phyloP scores from a whole-genome alignment of 176 grass and related monocot genomes.

The Lolium rigidum region DNA sequence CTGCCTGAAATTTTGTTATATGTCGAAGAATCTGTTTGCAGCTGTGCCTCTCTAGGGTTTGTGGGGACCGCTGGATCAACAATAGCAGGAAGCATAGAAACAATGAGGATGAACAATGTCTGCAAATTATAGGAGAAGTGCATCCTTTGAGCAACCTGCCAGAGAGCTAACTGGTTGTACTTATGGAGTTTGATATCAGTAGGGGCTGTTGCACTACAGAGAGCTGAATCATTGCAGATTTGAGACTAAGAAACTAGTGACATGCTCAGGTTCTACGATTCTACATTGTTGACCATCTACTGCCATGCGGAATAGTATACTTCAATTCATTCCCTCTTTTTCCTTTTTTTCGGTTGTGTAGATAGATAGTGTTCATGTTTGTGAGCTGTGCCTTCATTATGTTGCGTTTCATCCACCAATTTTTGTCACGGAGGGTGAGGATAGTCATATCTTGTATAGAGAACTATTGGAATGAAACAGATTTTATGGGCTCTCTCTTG shows the following conservation, averaged over 20 bases:
- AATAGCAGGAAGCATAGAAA: constrained; percentile 80
- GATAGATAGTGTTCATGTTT: constrained; percentile 28
- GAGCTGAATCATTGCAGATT: constrained; percentile 23
- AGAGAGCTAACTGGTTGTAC: constrained; percentile 7
- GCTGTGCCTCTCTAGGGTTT: constrained; percentile 95
- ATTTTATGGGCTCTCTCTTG: constrained; percentile 12
- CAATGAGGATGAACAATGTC: constrained; percentile 77
- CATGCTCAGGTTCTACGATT: background rate
- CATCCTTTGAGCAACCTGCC: constrained; percentile 17
- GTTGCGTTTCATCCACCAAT: background rate
- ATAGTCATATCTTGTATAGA: constrained; percentile 11
- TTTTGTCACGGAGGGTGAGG: constrained; percentile 4
- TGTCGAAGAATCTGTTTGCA: constrained; percentile 83
- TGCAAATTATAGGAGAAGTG: constrained; percentile 59
- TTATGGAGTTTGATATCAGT: background rate
- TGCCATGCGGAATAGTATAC: background rate
- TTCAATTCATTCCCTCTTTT: background rate
- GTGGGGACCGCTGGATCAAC: constrained; percentile 94
- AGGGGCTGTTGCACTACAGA: constrained; percentile 12
- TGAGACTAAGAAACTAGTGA: background rate
- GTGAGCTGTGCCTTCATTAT: constrained; percentile 3
- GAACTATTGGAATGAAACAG: background rate
- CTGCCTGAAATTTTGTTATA: constrained; percentile 84
- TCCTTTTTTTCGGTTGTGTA: background rate
- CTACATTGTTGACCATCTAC: constrained; percentile 27